Evolutionary conservation across 352 stramenopile genomes (phyloP), one percentile per base, ranked within the genome.

Genomic region (Globisporangium paddicum): DNA sequence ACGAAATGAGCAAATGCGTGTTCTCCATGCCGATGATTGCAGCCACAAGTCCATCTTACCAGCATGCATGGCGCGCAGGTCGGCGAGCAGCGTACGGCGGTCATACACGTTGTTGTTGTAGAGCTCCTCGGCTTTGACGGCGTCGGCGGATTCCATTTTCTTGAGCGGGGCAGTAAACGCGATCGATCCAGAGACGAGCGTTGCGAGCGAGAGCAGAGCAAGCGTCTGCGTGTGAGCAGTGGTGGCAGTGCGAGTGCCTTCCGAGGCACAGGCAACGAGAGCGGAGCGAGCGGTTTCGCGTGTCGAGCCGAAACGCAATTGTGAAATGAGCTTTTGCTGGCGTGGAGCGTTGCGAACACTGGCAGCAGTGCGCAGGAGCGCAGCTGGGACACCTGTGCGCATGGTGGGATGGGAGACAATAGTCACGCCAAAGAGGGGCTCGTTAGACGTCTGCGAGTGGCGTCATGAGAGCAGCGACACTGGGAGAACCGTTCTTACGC

Each of bases 91-190:
- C 64, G 87, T 71, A 37, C 71, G 79, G 28, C 86, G 86, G 63
- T 90, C 79, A 63, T 90, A 90, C 25, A 51, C 60, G 41, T 77
- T 77, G 71, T 90, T 73, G 56, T 89, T 82, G 68, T 91, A 95
- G 54, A 89, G 75, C 62, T 95, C 86, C 60, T 95, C 83, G 14
- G 83, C 82, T 47, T 82, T 73, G 35, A 87, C 67, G 13, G 82
- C 80, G 42, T 79, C 69, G 6, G 80, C 62, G 0, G 84, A 92
- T 42, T 91, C 82, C 67, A 79, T 86, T 21, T 47, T 67, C 62
- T 73, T 75, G 21, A 44, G 18, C 10, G 57, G 66, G 32, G 59
- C 47, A 38, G 63, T 58, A 38, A 66, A 42, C 18, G 63, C 52
- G 41, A 67, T 19, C 4, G 63, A 53, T 25, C 14, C 50, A 21